A percentile compares a stretch with the other conserved stretches of the same genome.
Evolutionary conservation across 1,284 basidiomycete genomes (phyloP).

Genomic region (Fomitopsis palustris): DNA sequence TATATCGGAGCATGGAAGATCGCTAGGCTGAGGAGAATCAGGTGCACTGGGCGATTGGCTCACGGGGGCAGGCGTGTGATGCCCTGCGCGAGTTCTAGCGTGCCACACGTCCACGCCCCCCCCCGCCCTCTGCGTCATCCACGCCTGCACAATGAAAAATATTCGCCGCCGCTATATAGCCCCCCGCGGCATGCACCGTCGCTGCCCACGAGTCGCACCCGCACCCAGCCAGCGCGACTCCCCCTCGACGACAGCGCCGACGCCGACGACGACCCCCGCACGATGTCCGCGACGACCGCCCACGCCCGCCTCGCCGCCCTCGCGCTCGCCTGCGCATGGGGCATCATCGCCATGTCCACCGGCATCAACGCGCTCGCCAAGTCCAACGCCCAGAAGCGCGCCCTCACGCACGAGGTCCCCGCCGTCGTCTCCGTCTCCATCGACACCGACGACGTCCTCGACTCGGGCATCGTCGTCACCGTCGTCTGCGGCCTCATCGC

Average conservation of each 20-base stretch:
- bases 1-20: background rate
- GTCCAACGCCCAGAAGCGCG: constrained; percentile 31
- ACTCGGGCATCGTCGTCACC: constrained; percentile 43
- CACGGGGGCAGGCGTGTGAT: background rate
- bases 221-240: too few species aligned
- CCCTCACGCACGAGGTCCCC: constrained; percentile 23
- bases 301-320: constrained; percentile 30
- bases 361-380: constrained; percentile 40
- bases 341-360: constrained; percentile 31
- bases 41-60: background rate
- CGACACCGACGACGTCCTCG: constrained; percentile 38
- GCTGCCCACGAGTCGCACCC: too few species aligned
- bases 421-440: constrained; percentile 28
- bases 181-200: too few species aligned
- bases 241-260: too few species aligned
- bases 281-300: constrained; percentile 11
- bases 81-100: background rate
- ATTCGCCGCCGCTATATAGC: background rate
- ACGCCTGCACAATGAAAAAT: background rate
- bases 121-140: background rate
- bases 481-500: constrained; percentile 40
- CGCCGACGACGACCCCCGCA: background rate
- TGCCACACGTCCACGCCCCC: background rate
- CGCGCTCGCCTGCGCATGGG: constrained; percentile 34
- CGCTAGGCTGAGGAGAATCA: background rate